Conservation (phyloP, 1,284 basidiomycete species). For the Irpex sp. region DNA sequence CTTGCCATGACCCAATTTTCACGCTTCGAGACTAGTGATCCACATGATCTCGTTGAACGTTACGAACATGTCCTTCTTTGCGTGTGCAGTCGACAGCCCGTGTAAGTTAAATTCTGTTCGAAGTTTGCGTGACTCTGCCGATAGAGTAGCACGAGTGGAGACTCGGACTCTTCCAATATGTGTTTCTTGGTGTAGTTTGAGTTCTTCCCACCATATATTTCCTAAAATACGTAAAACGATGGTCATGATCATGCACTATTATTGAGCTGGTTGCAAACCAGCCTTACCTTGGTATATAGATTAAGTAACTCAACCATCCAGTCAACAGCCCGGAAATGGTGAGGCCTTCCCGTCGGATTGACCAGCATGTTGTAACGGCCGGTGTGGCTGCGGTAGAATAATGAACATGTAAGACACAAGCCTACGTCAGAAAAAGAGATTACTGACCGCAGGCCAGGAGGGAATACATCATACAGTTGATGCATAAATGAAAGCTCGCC, state of each 20-base stretch:
- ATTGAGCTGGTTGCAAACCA: too few species aligned
- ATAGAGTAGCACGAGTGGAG: conserved; percentile 29
- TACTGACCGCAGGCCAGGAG: not conserved
- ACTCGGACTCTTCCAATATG: conserved; percentile 31
- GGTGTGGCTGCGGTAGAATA: conserved; percentile 16
- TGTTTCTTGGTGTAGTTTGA: conserved; percentile 26
- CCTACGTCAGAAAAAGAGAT: too few species aligned
- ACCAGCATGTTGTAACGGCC: conserved; percentile 24
- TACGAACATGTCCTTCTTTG: conserved; percentile 24
- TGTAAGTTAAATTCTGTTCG: conserved; percentile 25
- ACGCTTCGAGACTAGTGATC: too few species aligned
- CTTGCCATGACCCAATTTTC: too few species aligned
- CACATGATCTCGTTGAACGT: conserved; percentile 23
- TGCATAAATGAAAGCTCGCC: too few species aligned
- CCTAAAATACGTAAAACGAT: too few species aligned
- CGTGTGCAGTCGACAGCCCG: conserved; percentile 24
- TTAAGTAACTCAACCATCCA: conserved; percentile 30
- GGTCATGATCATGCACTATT: too few species aligned
- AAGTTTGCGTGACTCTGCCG: conserved; percentile 18
- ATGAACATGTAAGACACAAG: too few species aligned
- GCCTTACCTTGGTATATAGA: conserved; percentile 27
- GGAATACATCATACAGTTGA: conserved; percentile 15
- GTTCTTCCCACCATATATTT: conserved; percentile 4
- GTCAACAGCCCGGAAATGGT: conserved; percentile 25
- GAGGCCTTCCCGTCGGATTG: conserved; percentile 26